Percentiles rank a stretch among this genome's conserved stretches.
phyloP scores from a whole-genome alignment of 495 filamentous ascomycete species.

The Xylaria acuta region DNA sequence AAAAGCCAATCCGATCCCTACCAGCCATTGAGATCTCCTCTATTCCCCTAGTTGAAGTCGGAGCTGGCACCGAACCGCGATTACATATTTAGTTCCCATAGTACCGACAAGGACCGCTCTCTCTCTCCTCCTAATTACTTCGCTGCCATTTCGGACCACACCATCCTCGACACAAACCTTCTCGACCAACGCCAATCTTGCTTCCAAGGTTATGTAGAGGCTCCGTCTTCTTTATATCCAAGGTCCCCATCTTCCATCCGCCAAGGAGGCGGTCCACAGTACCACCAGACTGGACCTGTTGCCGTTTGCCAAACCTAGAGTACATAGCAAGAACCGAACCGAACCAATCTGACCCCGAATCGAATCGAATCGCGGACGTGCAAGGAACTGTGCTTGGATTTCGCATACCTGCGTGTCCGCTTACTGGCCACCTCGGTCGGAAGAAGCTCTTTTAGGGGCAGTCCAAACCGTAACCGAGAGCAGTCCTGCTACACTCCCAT shows the following conservation, averaged over 20 bases:
- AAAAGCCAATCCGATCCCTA: not conserved
- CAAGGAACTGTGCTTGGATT: not conserved
- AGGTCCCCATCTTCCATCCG: not conserved
- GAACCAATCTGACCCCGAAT: conserved; percentile 4
- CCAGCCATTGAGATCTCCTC: not conserved
- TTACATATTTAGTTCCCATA: not conserved
- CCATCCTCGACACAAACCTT: not conserved
- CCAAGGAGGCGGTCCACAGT: not conserved
- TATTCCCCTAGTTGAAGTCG: not conserved
- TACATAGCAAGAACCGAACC: not conserved
- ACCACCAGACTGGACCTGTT: not conserved
- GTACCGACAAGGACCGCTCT: not conserved
- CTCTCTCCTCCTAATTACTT: not conserved
- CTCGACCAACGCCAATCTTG: not conserved
- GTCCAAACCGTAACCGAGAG: not conserved
- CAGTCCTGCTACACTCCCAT: not conserved
- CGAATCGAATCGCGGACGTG: not conserved
- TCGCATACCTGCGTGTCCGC: not conserved
- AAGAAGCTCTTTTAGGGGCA: not conserved
- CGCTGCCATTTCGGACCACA: not conserved
- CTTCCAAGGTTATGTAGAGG: no score
- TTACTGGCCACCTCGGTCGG: not conserved
- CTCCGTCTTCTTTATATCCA: not conserved
- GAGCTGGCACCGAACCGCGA: not conserved
- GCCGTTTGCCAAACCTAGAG: not conserved